Evolutionary conservation across 441 rosid species (phyloP).

Genomic region (Adansonia grandidieri): DNA sequence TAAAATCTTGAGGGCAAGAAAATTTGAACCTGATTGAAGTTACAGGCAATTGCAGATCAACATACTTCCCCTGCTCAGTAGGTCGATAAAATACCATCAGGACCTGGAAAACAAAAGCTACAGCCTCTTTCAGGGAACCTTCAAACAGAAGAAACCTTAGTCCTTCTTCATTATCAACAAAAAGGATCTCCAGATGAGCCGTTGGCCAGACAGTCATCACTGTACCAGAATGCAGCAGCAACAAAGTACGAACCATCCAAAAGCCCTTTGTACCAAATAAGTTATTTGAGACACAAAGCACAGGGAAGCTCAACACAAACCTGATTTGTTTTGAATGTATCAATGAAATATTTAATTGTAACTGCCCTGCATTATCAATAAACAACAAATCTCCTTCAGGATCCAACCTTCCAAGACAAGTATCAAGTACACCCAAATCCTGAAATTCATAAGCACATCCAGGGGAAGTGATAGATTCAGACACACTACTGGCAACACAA

Average conservation of each 20-base stretch:
- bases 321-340: constrained; percentile 40
- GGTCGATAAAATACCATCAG: constrained; percentile 53
- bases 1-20: constrained; percentile 50
- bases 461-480: constrained; percentile 32
- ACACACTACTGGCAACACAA: constrained; percentile 26
- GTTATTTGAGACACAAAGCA: constrained; percentile 41
- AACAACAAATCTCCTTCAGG: constrained; percentile 44
- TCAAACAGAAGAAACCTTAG: constrained; percentile 71
- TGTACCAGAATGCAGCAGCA: constrained; percentile 62
- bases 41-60: constrained; percentile 60
- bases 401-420: constrained; percentile 37
- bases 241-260: constrained; percentile 47
- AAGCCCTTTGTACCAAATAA: constrained; percentile 40
- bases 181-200: constrained; percentile 84
- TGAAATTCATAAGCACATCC: constrained; percentile 30
- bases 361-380: constrained; percentile 37
- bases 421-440: constrained; percentile 36
- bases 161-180: constrained; percentile 74
- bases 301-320: constrained; percentile 45
- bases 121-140: constrained; percentile 74
- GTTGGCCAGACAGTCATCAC: constrained; percentile 64
- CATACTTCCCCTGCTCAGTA: constrained; percentile 46
- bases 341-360: constrained; percentile 41
- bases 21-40: constrained; percentile 76
- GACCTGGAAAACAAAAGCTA: constrained; percentile 61